These are phyloP conservation scores for Fusarium xyrophilum DNA, from an alignment of 2,329 filamentous ascomycete genomes.

Conservation along the genomic window DNA sequence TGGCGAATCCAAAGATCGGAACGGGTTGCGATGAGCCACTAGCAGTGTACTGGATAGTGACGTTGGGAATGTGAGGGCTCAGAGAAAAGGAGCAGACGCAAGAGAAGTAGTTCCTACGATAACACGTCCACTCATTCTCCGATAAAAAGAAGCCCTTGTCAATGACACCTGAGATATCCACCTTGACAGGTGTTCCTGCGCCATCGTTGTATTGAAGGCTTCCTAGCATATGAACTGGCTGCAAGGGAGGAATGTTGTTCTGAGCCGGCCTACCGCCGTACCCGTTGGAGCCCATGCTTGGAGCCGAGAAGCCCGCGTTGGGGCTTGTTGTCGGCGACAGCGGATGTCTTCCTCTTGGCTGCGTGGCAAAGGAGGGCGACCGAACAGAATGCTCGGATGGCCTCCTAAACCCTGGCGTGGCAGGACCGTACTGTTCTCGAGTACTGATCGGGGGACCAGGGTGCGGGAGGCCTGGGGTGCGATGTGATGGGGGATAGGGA, in stretches of 20 bases:
- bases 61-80: slow-evolving; percentile 59
- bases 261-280: slow-evolving; percentile 44
- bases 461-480: slow-evolving; percentile 60
- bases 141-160: slow-evolving; percentile 88
- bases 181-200: slow-evolving; percentile 61
- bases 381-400: slow-evolving; percentile 57
- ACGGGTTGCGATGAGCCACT: slow-evolving; percentile 62
- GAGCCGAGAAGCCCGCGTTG: slow-evolving; percentile 52
- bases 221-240: slow-evolving; percentile 59
- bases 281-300: slow-evolving; percentile 58
- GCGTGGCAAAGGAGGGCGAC: slow-evolving; percentile 58
- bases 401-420: slow-evolving; percentile 60
- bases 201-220: slow-evolving; percentile 67
- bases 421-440: slow-evolving; percentile 61
- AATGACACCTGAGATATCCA: slow-evolving; percentile 79
- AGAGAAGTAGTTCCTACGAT: slow-evolving; percentile 89
- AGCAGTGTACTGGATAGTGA: slow-evolving; percentile 60
- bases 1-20: slow-evolving; percentile 76
- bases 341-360: slow-evolving; percentile 57
- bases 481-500: slow-evolving; percentile 53
- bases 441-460: slow-evolving; percentile 56
- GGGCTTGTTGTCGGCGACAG: slow-evolving; percentile 61
- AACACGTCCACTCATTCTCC: slow-evolving; percentile 90
- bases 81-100: slow-evolving; percentile 81
- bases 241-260: slow-evolving; percentile 61